Percentiles rank a stretch among this genome's conserved stretches.
Conservation (phyloP, 345 rosid genomes). For the Salix dunnii region DNA sequence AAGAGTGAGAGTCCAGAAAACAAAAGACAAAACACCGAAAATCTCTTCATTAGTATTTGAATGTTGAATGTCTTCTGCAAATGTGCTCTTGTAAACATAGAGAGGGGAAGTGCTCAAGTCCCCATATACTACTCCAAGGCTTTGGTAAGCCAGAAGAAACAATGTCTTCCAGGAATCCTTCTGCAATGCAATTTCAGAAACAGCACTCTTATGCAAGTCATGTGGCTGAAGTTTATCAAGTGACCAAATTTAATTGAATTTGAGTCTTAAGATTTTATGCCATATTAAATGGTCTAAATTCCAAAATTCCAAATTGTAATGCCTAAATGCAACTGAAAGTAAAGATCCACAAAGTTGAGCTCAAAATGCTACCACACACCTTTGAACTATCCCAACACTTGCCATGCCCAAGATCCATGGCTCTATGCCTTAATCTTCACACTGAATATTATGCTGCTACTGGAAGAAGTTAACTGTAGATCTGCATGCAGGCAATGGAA, state of each 20-base stretch:
- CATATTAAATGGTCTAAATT: neutral
- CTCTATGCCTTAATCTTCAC: constrained; percentile 19
- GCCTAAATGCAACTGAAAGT: neutral
- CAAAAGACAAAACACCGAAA: constrained; percentile 85
- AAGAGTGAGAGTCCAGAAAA: constrained; percentile 98
- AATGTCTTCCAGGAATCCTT: constrained; percentile 85
- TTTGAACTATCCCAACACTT: constrained; percentile 61
- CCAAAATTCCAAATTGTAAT: neutral
- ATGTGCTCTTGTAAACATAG: constrained; percentile 91
- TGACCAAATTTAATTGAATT: constrained; percentile 5
- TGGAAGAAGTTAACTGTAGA: constrained; percentile 29
- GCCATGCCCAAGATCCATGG: constrained; percentile 64
- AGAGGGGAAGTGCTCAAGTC: constrained; percentile 94
- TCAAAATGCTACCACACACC: constrained; percentile 40
- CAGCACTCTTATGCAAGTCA: neutral
- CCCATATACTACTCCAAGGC: constrained; percentile 97
- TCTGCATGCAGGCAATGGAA: constrained; percentile 20
- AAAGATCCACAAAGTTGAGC: constrained; percentile 1
- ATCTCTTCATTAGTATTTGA: constrained; percentile 95
- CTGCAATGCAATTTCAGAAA: constrained; percentile 33
- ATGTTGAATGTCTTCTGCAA: constrained; percentile 93
- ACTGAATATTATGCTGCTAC: constrained; percentile 9
- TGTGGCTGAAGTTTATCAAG: neutral
- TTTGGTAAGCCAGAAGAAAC: constrained; percentile 85
- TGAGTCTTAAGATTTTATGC: neutral